Evolutionary conservation across 352 stramenopile species (phyloP), one percentile per base, ranked within the genome.

Genomic region (Globisporangium acanthophoron): DNA sequence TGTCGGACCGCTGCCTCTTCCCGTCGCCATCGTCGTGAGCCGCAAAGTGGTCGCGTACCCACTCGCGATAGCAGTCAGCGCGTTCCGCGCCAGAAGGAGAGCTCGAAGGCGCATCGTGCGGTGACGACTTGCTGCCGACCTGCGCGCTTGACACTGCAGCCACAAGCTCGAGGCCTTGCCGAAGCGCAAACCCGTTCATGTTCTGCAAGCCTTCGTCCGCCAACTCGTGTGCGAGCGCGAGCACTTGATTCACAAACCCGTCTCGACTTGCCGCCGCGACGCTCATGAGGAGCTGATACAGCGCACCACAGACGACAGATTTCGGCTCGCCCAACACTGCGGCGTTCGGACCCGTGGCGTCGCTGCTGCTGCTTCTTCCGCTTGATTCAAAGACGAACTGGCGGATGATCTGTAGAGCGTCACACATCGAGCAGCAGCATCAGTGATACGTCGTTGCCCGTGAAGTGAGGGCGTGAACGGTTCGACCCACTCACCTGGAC

Each of bases 201-300:
- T 50, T 12, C 5, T 56, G 58, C 3, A 76, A 31, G 3, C 64
- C 65, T 3, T 76, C 66, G 18, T 59, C 21, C 4, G 63, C 71
- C 11, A 79, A 37, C n/a, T 79, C 68, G 24, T 79, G 71, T 15
- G 71, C 71, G 5, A 64, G 50, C 3, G 65, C 61, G 15, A 79
- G 60, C 11, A 66, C 62, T 1, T 66, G 63, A 4, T 41, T 16
- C 20, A 45, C 41, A 49, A 79, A 72, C 3, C 52, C 33, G 0
- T 3, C 7, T 27, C 63, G 62, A 12, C 39, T 33, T 3, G 16
- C 53, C 7, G 48, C n/a, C 13, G 64, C 59, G 40, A 59, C 65
- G 13, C 21, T 44, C 3, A 41, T 29, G 20, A 73, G 45, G n/a
- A 74, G 29, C 24, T 57, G 37, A 1, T 46, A 57, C 3, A 74